Percentiles rank a stretch among this genome's conserved stretches.
These are phyloP conservation scores for Wilcoxina mikolae DNA, from an alignment of 495 filamentous ascomycete species.

Conservation along the genomic window DNA sequence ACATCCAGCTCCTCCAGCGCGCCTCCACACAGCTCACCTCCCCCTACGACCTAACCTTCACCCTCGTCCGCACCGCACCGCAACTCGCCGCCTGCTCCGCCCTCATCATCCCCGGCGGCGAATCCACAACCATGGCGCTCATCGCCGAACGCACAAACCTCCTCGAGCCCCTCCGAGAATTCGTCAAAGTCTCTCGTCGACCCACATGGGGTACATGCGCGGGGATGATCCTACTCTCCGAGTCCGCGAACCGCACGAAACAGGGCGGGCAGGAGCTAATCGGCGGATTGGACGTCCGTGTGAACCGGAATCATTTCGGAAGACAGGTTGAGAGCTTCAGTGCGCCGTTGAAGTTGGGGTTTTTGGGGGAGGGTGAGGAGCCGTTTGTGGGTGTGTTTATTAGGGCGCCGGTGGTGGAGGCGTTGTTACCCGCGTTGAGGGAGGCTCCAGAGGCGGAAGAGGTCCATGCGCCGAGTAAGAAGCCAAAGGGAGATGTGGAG, in stretches of 20 bases:
- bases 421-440: constrained; percentile 42
- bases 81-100: constrained; percentile 64
- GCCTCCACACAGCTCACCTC: constrained; percentile 39
- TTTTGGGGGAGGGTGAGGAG: constrained; percentile 39
- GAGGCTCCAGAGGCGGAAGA: constrained; percentile 41
- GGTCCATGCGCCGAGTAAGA: constrained; percentile 44
- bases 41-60: constrained; percentile 39
- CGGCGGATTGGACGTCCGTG: constrained; percentile 77
- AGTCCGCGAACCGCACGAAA: constrained; percentile 76
- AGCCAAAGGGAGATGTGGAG: constrained; percentile 14
- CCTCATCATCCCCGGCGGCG: constrained; percentile 81
- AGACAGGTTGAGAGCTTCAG: constrained; percentile 89
- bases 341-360: constrained; percentile 56
- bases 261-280: constrained; percentile 86
- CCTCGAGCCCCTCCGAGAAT: constrained; percentile 71
- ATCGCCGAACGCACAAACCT: constrained; percentile 67
- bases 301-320: constrained; percentile 92
- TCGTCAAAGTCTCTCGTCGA: constrained; percentile 75
- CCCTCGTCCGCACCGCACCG: constrained; percentile 61
- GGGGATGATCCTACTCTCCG: constrained; percentile 79
- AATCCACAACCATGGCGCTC: constrained; percentile 85
- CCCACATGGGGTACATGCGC: constrained; percentile 96
- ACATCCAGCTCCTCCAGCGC: constrained; percentile 57
- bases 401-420: constrained; percentile 82
- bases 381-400: constrained; percentile 84